phyloP scores from a whole-genome alignment of 352 stramenopile species.

The Globisporangium recalcitrans region DNA sequence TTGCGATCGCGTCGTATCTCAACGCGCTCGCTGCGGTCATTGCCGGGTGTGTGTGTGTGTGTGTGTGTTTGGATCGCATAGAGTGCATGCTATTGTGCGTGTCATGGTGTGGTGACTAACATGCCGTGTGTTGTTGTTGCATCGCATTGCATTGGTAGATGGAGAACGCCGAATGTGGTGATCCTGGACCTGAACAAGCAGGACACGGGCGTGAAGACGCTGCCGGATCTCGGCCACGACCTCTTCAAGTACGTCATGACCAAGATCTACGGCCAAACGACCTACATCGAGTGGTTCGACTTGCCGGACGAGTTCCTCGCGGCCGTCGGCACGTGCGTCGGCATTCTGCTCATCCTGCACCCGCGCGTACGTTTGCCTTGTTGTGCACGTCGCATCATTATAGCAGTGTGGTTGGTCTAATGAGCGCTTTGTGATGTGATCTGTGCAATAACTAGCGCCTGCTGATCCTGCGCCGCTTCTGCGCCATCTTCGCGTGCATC shows the following conservation, averaged over 20 bases:
- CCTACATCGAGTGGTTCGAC: constrained; percentile 85
- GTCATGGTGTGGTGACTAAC: background rate
- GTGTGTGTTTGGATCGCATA: too few relatives aligned
- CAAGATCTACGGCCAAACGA: constrained; percentile 73
- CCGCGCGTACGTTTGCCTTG: constrained; percentile 52
- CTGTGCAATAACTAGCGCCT: constrained; percentile 43
- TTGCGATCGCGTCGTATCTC: constrained; percentile 71
- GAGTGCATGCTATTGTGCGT: background rate
- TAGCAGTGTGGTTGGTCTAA: background rate
- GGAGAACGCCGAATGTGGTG: constrained; percentile 80
- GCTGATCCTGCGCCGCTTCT: constrained; percentile 81
- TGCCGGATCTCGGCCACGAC: constrained; percentile 84
- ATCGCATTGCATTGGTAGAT: constrained; percentile 14
- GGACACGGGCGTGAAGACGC: constrained; percentile 62
- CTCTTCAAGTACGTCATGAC: constrained; percentile 86
- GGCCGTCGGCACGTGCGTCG: constrained; percentile 61
- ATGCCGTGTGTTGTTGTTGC: background rate
- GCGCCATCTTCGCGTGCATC: constrained; percentile 83
- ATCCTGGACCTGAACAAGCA: constrained; percentile 64
- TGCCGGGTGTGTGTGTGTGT: constrained; percentile 27
- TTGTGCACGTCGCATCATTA: background rate
- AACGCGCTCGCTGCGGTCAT: constrained; percentile 81
- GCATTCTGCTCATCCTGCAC: constrained; percentile 66
- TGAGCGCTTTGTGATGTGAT: background rate
- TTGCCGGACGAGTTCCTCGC: constrained; percentile 82